Base-by-base conservation (phyloP, 2,329 filamentous ascomycete species). In the Exophiala sp. region DNA sequence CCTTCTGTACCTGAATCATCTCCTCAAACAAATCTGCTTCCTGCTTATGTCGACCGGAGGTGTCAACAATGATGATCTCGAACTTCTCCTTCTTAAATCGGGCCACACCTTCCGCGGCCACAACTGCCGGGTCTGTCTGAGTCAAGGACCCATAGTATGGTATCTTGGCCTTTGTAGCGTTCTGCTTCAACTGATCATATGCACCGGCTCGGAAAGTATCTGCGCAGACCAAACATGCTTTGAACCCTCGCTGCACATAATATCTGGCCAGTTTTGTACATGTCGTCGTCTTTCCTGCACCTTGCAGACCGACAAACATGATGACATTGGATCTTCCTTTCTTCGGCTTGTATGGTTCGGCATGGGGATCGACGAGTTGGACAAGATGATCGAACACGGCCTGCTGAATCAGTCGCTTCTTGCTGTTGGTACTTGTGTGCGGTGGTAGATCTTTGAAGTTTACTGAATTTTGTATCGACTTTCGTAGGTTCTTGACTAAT, bases 71-170 rank as follows among this genome's bases (percentile, higher is more conserved):
- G 63, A 98, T 98, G 60, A 98, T 84, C 70, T 98, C 93, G 66
- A 98, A 98, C 41, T 83, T 81, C 73, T 98, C 93, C 75, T 96
- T 97, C 74, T 95, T 96, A 77, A 98, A 98, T 71, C 97, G 94
- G 40, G 95, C 89, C 24, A 98, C 93, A 71, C 93, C 93, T 60
- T 96, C 90, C n/a, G 82, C 80, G 0, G 93, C 91, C 14, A 98
- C 93, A 4, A 89, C 83, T 0, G 91, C 89, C 0, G 93, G 93
- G 65, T 98, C 93, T 6, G 90, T 96, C 72, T 98, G 89, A 2
- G 91, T 98, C 58, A 98, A 76, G 50, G 88, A 95, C 63, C 93
- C 93, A 67, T 94, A 98, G 77, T 98, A 98, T 8, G 93, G 93
- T 45, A 98, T 97, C 74, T 97, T 97, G 43, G 93, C 93, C 70